phyloP scores from a whole-genome alignment of 805 yeast species.

The Naumovozyma dairenensis region DNA sequence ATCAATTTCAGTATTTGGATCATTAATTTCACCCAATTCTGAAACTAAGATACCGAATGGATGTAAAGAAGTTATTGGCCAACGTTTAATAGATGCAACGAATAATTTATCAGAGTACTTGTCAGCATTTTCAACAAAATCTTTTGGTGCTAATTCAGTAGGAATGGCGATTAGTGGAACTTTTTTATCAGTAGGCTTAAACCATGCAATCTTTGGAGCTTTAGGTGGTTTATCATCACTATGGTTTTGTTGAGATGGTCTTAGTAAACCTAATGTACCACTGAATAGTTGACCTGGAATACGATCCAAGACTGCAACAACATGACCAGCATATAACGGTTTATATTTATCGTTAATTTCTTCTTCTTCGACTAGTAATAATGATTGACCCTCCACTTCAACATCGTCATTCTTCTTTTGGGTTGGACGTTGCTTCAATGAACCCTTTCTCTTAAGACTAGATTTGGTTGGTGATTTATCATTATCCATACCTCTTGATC shows the following conservation, averaged over 20 bases:
- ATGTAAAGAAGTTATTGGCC: conserved; percentile 98
- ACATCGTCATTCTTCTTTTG: conserved; percentile 97
- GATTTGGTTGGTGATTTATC: conserved; percentile 30
- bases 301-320: conserved; percentile 95
- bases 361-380: conserved; percentile 86
- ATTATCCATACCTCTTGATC: conserved; percentile 25
- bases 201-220: conserved; percentile 95
- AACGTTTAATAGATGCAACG: conserved; percentile 91
- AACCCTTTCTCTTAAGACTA: conserved; percentile 61
- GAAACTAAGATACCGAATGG: conserved; percentile 93
- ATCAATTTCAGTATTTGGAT: conserved; percentile 68
- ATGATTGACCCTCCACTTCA: conserved; percentile 95
- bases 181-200: conserved; percentile 95
- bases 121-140: conserved; percentile 87
- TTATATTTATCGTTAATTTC: conserved; percentile 86
- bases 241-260: conserved; percentile 91
- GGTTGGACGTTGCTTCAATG: conserved; percentile 88
- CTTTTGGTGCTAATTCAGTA: conserved; percentile 94
- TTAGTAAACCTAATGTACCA: conserved; percentile 84
- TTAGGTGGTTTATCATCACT: conserved; percentile 25
- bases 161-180: conserved; percentile 98
- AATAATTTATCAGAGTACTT: conserved; percentile 71
- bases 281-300: conserved; percentile 94
- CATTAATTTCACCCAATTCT: conserved; percentile 74
- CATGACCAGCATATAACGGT: conserved; percentile 96